Conservation (phyloP, 768 basidiomycete genomes). For the Russula virescens region DNA sequence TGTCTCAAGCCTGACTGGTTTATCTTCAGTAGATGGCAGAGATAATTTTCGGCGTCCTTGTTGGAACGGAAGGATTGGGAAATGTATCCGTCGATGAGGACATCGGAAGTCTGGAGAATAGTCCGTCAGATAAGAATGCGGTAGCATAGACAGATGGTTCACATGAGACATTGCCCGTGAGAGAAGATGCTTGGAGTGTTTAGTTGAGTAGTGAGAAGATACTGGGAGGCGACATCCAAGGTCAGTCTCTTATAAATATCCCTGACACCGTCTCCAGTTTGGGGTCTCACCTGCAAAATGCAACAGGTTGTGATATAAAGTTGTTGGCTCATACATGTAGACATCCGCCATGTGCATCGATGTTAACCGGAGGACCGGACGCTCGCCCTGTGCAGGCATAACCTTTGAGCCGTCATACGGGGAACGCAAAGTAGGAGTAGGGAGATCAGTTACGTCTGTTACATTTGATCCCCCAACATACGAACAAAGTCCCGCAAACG, state of each 20-base stretch:
- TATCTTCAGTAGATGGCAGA: conserved; percentile 14
- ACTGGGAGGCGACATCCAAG: background rate
- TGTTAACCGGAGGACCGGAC: conserved; percentile 5
- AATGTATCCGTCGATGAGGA: too few relatives aligned
- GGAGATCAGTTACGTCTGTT: too few relatives aligned
- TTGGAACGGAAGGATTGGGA: conserved; percentile 1
- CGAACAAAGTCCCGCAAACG: too few relatives aligned
- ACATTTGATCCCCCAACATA: too few relatives aligned
- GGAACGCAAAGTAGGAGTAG: too few relatives aligned
- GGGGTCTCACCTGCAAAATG: too few relatives aligned
- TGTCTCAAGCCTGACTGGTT: background rate
- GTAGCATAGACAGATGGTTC: background rate
- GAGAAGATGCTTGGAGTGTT: background rate
- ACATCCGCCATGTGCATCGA: too few relatives aligned
- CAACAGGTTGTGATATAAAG: too few relatives aligned
- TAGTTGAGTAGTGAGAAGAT: background rate
- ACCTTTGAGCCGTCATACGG: too few relatives aligned
- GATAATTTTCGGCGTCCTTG: conserved; percentile 1
- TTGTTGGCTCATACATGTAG: too few relatives aligned
- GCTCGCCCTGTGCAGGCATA: too few relatives aligned
- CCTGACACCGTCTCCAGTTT: background rate
- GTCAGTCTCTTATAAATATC: conserved; percentile 4
- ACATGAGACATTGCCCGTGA: background rate
- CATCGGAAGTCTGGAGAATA: background rate
- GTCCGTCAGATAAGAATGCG: background rate